Base-by-base conservation (phyloP, 2,329 filamentous ascomycete genomes). In the Monosporascus sp. region DNA sequence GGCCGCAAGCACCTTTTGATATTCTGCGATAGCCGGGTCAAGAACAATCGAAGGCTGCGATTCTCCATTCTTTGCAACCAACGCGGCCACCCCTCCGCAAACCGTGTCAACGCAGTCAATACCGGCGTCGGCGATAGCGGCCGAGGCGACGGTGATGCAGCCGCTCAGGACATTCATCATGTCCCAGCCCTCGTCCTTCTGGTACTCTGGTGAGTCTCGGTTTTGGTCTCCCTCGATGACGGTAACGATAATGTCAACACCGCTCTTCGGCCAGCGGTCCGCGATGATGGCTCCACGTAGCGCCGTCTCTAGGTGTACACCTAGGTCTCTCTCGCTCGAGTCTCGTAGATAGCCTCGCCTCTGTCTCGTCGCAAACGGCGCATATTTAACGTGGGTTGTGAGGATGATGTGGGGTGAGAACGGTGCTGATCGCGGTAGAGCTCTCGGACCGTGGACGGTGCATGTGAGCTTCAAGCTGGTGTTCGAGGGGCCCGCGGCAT, bases 191-290 rank as follows among this genome's bases (percentile, higher is more conserved):
- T 85, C 84, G 54, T 84, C 80, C 8, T 74, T 77, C 60, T 74
- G 71, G 24, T 74, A 73, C 31, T 74, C 67, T 3, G 72, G 73
- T 47, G 70, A 70, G 68, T 70, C 81, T 68, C 68, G 80, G 72
- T 93, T 88, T 67, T 97, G 90, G 66, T 97, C 94, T 3, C 90
- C 93, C 73, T 99, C 94, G 18, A 99, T 77, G 48, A 99, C 85
- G 0, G 91, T 97, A 48, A 99, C 85, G 18, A 96, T 87, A 41
- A 99, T 86, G 68, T 99, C 94, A n/a, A 96, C 86, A 45, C 90
- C 92, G 69, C 90, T 96, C 77, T 99, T 99, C n/a, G 94, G 94
- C 90, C 93, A 99, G 54, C 93, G 80, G 68, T 97, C 92, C 15
- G 90, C 91, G 65, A 97, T 93, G 49, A 97, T 85, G 7, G 90